Percentiles rank a stretch among this genome's conserved stretches.
phyloP scores from a whole-genome alignment of 352 stramenopile genomes.

The Pythium rishiriense region DNA sequence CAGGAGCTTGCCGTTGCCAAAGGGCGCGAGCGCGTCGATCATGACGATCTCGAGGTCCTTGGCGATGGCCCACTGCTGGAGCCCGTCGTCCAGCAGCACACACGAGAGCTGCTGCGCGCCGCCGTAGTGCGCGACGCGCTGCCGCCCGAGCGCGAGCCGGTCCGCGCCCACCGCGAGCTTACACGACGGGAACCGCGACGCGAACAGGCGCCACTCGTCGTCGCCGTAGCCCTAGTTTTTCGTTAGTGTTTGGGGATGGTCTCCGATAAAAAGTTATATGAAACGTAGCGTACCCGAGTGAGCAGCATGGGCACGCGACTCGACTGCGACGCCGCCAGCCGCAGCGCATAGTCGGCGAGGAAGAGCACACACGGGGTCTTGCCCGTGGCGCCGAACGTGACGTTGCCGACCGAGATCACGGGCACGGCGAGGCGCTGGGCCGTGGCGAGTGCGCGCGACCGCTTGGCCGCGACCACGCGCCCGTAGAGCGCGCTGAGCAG shows the following conservation, averaged over 20 bases:
- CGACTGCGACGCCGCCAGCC: neutral
- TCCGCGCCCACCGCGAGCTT: constrained; percentile 43
- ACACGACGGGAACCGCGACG: constrained; percentile 40
- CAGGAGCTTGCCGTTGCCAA: constrained; percentile 62
- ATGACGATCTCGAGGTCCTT: constrained; percentile 75
- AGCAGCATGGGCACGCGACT: constrained; percentile 47
- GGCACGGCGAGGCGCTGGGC: constrained; percentile 39
- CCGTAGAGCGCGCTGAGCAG: constrained; percentile 46
- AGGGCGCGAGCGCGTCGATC: constrained; percentile 64
- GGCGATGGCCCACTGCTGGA: constrained; percentile 66
- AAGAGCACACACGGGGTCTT: constrained; percentile 69
- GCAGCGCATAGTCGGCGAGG: constrained; percentile 28
- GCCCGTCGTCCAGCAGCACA: constrained; percentile 61
- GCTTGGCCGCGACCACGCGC: constrained; percentile 35
- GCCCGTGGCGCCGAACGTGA: constrained; percentile 72
- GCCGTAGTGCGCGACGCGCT: constrained; percentile 8
- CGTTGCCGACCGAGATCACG: constrained; percentile 68
- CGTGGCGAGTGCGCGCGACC: constrained; percentile 25
- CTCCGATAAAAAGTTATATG: neutral
- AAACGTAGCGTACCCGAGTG: constrained; percentile 35
- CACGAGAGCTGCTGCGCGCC: constrained; percentile 34
- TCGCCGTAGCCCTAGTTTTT: constrained; percentile 51
- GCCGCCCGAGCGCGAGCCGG: constrained; percentile 30
- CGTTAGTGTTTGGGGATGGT: neutral
- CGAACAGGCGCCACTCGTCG: constrained; percentile 69